These are phyloP conservation scores for Tetratostichococcus sp. DNA, from an alignment of 139 green algal species.

Conservation along the genomic window DNA sequence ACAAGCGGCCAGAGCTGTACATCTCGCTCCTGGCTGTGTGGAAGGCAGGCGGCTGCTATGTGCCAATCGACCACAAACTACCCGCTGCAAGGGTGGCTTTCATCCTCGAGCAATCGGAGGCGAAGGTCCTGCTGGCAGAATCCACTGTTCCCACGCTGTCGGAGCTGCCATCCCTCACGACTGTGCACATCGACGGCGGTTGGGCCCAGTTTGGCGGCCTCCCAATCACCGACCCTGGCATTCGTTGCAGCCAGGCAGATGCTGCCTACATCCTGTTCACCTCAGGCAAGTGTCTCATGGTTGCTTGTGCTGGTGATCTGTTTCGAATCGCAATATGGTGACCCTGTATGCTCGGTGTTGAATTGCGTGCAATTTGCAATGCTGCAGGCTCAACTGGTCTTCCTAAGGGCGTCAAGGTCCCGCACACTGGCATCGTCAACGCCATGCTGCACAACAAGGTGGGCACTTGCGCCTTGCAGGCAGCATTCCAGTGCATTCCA, in stretches of 20 bases:
- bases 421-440: slow-evolving; percentile 19
- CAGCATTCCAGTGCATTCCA: too few relatives aligned
- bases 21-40: slow-evolving; percentile 7
- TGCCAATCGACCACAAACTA: slow-evolving; percentile 50
- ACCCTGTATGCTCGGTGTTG: too few relatives aligned
- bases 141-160: background rate
- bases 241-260: background rate
- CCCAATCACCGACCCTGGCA: too few relatives aligned
- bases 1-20: background rate
- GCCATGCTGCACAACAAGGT: background rate
- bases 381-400: too few relatives aligned
- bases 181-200: background rate
- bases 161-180: background rate
- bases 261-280: slow-evolving; percentile 60
- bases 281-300: slow-evolving; percentile 38
- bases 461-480: too few relatives aligned
- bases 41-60: slow-evolving; percentile 38
- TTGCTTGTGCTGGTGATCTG: too few relatives aligned
- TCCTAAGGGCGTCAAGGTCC: slow-evolving; percentile 49
- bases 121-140: background rate
- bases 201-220: too few relatives aligned
- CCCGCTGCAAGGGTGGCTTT: slow-evolving; percentile 23
- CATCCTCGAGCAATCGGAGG: slow-evolving; percentile 35
- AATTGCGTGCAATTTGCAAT: too few relatives aligned
- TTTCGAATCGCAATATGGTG: too few relatives aligned